Evolutionary conservation across 2,329 filamentous ascomycete species (phyloP), one percentile per base, ranked within the genome.

Genomic region (Beauveria sp.): DNA sequence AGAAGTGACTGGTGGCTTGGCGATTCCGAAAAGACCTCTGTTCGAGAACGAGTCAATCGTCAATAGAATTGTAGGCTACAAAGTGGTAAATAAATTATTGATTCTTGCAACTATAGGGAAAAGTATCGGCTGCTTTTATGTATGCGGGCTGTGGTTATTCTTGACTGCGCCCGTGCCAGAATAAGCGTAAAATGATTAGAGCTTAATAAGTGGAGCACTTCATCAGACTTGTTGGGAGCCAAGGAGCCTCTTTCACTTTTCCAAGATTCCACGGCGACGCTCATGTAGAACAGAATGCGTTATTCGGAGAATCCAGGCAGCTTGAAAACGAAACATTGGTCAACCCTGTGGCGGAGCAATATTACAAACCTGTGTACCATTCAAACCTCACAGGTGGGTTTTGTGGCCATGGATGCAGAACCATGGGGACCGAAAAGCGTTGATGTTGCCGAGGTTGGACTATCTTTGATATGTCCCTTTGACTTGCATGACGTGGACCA

Each of bases 381-480:
- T 5, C 24, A 60, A 34, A 43, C 57, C 12, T 42, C 57, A 46
- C 38, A 45, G 24, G 9, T 22, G 5, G 57, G 48, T 4, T 52
- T 60, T 31, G 57, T 60, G 5, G 34, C 34, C 18, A 51, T 60
- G 16, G 57, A 60, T 24, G 57, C 34, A 14, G 57, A 50, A 7
- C 58, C 58, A 20, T 60, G 34, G 49, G 24, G 49, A 6, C 24
- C 26, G 0, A 12, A 31, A 2, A 45, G 58, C 49, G 8, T 46
- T 4, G 46, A 60, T 24, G 49, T 52, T 20, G 58, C 58, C n/a
- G 48, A 60, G 18, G 26, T 45, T 46, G 48, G 58, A n/a, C n/a
- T 60, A 20, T 60, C 57, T 16, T 38, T 60, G n/a, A 52, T 60
- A 42, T 14, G 3, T 7, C 57, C 57, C 5, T 60, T 60, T 46